Evolutionary conservation across 495 filamentous ascomycete species (phyloP).

Genomic region (Lineolata rhizophorae): DNA sequence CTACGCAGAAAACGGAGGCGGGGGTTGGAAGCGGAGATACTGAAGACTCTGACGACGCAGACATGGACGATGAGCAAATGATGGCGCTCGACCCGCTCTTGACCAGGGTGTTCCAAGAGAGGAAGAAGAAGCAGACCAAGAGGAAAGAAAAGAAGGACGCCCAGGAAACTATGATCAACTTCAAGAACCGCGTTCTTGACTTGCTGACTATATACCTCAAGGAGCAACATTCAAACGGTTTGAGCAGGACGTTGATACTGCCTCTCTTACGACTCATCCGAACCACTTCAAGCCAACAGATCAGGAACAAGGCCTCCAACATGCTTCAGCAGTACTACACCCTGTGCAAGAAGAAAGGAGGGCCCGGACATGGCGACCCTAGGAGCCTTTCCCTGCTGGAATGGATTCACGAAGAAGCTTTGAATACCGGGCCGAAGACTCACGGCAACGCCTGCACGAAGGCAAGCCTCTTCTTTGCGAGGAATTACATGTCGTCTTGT

Average conservation of each 20-base stretch:
- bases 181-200: conserved; percentile 85
- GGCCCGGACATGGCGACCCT: conserved; percentile 17
- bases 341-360: conserved; percentile 35
- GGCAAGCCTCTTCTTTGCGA: conserved; percentile 39
- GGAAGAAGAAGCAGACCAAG: conserved; percentile 23
- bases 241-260: conserved; percentile 45
- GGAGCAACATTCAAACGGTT: conserved; percentile 41
- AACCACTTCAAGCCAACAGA: conserved; percentile 42
- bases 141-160: conserved; percentile 70
- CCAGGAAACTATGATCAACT: conserved; percentile 74
- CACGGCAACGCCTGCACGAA: conserved; percentile 37
- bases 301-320: conserved; percentile 47
- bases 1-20: no score
- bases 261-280: conserved; percentile 37
- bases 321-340: conserved; percentile 52
- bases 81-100: conserved; percentile 66
- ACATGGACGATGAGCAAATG: conserved; percentile 87
- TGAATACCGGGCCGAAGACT: conserved; percentile 33
- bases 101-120: conserved; percentile 60
- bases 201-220: conserved; percentile 71
- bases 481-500: no score
- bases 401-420: conserved; percentile 50
- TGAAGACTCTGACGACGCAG: conserved; percentile 15
- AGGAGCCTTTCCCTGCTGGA: conserved; percentile 31
- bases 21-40: no score